Base-by-base conservation (phyloP, 192 early-diverging fungal species). In the Backusella tuberculispora region DNA sequence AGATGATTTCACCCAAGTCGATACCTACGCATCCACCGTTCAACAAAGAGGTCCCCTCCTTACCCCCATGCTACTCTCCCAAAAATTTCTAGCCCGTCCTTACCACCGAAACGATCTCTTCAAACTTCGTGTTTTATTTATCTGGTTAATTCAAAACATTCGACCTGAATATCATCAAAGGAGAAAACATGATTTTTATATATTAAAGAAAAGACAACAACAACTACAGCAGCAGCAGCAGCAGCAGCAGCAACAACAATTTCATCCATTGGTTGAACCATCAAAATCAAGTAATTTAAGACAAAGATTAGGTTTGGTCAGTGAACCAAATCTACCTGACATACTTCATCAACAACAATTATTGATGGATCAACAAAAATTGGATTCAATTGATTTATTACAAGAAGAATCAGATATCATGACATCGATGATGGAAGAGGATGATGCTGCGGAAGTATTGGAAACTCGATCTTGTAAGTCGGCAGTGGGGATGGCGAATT, bases 101-200 rank as follows among this genome's bases (percentile, higher is more conserved):
- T 93, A 92, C 63, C 84, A 83, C 48, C 84, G 80, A 14, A 45
- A 29, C n/a, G 85, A 87, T 1, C 63, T 89, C 1, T 85, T 87
- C 65, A 88, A 88, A 29, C 77, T 88, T n/a, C 86, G 92, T 5
- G 87, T 86, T 13, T 83, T 89, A 19, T 93, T 92, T 82, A 80
- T 84, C 6, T 93, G 92, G 92, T 84, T 93, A 8, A 86, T 87
- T 41, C 85, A 86, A 43, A 93, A 93, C 72, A 88, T 93, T 73
- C 43, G 68, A 47, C 68, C 68, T 29, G 43, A 46, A 43, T 69
- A 69, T 17, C 68, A 69, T 47, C 68, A 47, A 69, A 45, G 46
- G 5, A 69, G 68, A 69, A 19, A 70, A 71, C 26, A 74, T 83
- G 21, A 45, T 63, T 17, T 48, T 38, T 10, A 12, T 40, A 6